Conservation (phyloP, 176 grass and related monocot genomes). For the Musa acuminata region DNA sequence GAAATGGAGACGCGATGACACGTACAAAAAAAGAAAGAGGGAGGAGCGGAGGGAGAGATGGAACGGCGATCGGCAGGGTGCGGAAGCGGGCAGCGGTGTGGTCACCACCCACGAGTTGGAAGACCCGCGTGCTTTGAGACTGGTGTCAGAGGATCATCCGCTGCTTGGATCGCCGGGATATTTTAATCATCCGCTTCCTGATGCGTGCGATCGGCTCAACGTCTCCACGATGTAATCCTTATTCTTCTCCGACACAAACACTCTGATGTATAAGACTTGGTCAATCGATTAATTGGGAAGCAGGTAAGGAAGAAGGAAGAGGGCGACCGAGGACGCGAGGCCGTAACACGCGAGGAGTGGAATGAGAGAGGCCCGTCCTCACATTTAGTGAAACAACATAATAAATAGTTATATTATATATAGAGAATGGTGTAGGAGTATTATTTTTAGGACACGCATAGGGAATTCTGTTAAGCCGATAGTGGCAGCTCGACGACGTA, state of each 20-base stretch:
- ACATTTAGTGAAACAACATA: neutral
- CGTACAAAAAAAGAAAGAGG: no score
- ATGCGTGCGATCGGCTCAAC: neutral
- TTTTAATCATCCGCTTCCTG: conserved; percentile 22
- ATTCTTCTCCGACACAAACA: no score
- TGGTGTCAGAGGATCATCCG: conserved; percentile 33
- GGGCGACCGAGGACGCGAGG: neutral
- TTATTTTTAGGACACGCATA: neutral
- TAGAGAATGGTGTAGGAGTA: neutral
- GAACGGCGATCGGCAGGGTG: conserved; percentile 26
- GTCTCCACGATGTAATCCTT: no score
- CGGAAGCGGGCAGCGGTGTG: conserved; percentile 60
- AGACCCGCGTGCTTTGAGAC: conserved; percentile 28
- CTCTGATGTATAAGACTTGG: neutral
- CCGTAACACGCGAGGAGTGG: no score
- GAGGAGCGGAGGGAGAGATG: conserved; percentile 4
- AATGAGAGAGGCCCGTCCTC: neutral
- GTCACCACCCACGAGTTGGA: conserved; percentile 44
- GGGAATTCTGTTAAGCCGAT: no score
- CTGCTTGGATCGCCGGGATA: conserved; percentile 15
- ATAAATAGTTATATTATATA: neutral
- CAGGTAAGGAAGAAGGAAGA: neutral
- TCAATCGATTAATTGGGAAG: neutral
- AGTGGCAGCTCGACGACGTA: no score
- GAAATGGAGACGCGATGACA: neutral